A percentile compares a stretch with the other conserved stretches of the same genome.
phyloP scores from a whole-genome alignment of 129 eudicot genomes.

The Tanacetum coccineum region DNA sequence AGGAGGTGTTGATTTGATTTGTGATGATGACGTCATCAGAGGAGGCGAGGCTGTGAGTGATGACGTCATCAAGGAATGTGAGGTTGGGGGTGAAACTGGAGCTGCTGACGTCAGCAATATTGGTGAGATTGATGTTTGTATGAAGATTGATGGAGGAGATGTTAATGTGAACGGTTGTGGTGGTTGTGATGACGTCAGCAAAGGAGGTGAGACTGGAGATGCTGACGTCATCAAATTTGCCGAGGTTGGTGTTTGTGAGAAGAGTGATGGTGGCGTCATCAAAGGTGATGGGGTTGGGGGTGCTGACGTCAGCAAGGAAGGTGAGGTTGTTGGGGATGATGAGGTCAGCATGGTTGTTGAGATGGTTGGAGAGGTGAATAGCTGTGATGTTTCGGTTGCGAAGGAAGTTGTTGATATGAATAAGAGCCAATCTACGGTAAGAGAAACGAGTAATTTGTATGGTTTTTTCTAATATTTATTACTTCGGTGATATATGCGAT shows the following conservation, averaged over 20 bases:
- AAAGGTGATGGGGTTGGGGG: too few relatives aligned
- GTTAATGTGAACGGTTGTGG: slow-evolving; percentile 16
- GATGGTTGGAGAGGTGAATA: slow-evolving; percentile 12
- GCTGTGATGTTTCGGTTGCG: background rate
- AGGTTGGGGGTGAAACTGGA: too few relatives aligned
- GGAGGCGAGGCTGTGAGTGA: slow-evolving; percentile 34
- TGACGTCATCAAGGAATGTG: slow-evolving; percentile 23
- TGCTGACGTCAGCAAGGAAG: background rate
- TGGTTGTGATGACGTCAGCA: background rate
- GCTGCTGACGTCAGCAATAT: slow-evolving; percentile 11
- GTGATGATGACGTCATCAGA: slow-evolving; percentile 14
- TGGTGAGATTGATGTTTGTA: background rate
- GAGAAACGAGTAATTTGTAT: background rate
- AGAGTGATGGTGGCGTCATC: too few relatives aligned
- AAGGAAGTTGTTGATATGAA: slow-evolving; percentile 18
- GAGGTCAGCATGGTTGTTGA: slow-evolving; percentile 7
- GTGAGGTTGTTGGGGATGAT: slow-evolving; percentile 7
- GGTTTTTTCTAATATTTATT: background rate
- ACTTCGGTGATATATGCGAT: too few relatives aligned
- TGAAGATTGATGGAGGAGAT: slow-evolving; percentile 8
- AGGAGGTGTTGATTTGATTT: too few relatives aligned
- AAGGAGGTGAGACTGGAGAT: slow-evolving; percentile 10
- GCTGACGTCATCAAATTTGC: too few relatives aligned
- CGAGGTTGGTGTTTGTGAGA: too few relatives aligned
- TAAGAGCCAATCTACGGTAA: slow-evolving; percentile 30